Conservation (phyloP, 345 rosid species). For the Arabidopsis suecica region DNA sequence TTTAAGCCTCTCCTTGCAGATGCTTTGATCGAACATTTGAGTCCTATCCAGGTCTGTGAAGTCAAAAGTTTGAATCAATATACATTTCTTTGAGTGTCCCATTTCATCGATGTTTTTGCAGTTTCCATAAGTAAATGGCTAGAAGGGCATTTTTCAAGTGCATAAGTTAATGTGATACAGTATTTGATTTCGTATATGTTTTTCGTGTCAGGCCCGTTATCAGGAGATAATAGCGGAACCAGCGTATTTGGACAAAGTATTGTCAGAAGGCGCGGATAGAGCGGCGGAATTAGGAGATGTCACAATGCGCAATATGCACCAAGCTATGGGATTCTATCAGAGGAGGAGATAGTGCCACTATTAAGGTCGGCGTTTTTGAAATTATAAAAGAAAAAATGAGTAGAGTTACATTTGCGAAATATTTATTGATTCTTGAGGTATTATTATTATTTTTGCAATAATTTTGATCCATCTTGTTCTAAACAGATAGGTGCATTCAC, state of each 20-base stretch:
- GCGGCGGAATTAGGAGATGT: conserved; percentile 69
- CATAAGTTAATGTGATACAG: background rate
- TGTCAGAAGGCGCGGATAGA: conserved; percentile 66
- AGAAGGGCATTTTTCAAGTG: conserved; percentile 15
- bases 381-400: background rate
- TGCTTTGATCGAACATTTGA: conserved; percentile 81
- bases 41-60: conserved; percentile 79
- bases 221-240: conserved; percentile 71
- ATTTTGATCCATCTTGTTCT: background rate
- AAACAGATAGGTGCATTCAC: background rate
- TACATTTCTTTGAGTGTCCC: background rate
- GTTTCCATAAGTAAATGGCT: background rate
- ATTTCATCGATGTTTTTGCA: conserved; percentile 1
- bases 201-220: conserved; percentile 60
- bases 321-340: conserved; percentile 80
- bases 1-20: conserved; percentile 76
- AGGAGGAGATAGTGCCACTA: conserved; percentile 8
- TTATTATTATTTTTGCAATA: background rate
- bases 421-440: conserved; percentile 20
- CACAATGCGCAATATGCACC: conserved; percentile 65
- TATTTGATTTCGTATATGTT: conserved; percentile 8
- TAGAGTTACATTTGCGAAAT: background rate
- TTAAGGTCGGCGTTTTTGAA: background rate
- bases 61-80: background rate
- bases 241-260: conserved; percentile 62